Percentiles rank a stretch among this genome's conserved stretches.
Conservation (phyloP, 2,329 filamentous ascomycete species). For the Verticillium longisporum region DNA sequence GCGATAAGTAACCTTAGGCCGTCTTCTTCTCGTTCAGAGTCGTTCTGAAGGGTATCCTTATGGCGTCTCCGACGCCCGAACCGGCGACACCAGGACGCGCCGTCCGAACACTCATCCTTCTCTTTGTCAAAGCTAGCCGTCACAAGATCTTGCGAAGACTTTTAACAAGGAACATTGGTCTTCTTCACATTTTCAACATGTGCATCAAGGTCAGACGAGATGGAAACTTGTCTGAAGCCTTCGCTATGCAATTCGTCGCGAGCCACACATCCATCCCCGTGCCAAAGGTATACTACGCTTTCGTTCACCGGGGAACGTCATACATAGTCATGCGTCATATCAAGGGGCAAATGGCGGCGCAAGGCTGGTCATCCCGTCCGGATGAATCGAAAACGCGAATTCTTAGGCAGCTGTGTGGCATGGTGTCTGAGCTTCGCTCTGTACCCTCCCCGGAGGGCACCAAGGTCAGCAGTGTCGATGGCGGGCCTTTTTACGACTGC, state of each 20-base stretch:
- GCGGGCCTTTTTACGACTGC: conserved; percentile 16
- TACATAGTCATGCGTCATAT: conserved; percentile 37
- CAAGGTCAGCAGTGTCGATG: conserved; percentile 10
- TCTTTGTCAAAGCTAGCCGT: conserved; percentile 2
- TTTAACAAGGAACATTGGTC: not conserved
- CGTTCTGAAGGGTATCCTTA: not conserved
- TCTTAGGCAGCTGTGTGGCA: conserved; percentile 13
- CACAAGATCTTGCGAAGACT: conserved; percentile 2
- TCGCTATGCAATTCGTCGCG: conserved; percentile 31
- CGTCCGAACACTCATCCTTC: conserved; percentile 3
- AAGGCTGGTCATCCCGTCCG: conserved; percentile 9
- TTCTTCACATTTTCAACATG: not conserved
- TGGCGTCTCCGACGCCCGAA: not conserved
- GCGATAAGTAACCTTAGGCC: not conserved
- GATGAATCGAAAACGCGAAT: conserved; percentile 13
- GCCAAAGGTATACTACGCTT: conserved; percentile 33
- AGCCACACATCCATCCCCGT: conserved; percentile 34
- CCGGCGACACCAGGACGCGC: conserved; percentile 2
- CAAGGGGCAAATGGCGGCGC: conserved; percentile 14
- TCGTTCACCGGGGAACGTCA: conserved; percentile 21
- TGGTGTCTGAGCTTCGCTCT: conserved; percentile 12
- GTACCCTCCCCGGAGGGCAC: conserved; percentile 5
- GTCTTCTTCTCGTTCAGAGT: not conserved
- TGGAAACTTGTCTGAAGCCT: conserved; percentile 20
- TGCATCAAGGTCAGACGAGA: not conserved